These are phyloP conservation scores for Pouteria glomerata DNA, from an alignment of 148 eudicot species.

Conservation along the genomic window DNA sequence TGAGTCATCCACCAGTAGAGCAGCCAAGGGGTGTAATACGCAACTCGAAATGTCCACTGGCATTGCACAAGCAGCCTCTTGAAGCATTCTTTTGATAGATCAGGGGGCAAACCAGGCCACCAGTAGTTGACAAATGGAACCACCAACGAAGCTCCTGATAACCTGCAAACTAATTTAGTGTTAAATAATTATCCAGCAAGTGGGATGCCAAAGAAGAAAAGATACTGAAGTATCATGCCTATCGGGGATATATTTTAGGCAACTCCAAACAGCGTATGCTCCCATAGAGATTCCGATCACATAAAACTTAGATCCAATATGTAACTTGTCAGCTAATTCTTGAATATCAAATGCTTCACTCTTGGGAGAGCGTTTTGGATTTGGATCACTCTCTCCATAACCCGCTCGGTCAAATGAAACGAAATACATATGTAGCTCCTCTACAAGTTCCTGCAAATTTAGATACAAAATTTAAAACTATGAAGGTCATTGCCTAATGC, in stretches of 20 bases:
- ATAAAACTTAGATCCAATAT: conserved; percentile 32
- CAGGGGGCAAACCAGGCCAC: conserved; percentile 38
- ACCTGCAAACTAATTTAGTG: conserved; percentile 14
- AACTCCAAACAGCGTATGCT: conserved; percentile 28
- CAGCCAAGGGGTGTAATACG: conserved; percentile 25
- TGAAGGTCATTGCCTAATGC: too few relatives aligned
- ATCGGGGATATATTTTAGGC: conserved; percentile 35
- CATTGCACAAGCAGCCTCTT: conserved; percentile 17
- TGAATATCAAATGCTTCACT: conserved; percentile 37
- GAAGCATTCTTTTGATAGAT: conserved; percentile 19
- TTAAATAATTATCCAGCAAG: too few relatives aligned
- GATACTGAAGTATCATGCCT: conserved; percentile 15
- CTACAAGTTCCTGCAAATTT: conserved; percentile 27
- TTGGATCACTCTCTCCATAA: conserved; percentile 45
- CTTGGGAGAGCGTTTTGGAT: conserved; percentile 32
- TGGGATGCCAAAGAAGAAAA: background rate
- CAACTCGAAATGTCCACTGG: conserved; percentile 16
- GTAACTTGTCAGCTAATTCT: conserved; percentile 36
- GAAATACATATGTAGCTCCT: conserved; percentile 30
- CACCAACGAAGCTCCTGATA: conserved; percentile 30
- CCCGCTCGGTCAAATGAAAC: conserved; percentile 38
- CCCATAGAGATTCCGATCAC: conserved; percentile 34
- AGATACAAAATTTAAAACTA: background rate
- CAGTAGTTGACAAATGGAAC: conserved; percentile 33
- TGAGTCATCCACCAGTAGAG: conserved; percentile 41